A percentile compares a stretch with the other conserved stretches of the same genome.
These are phyloP conservation scores for Beauveria medogensis DNA, from an alignment of 2,329 filamentous ascomycete species.

Conservation along the genomic window DNA sequence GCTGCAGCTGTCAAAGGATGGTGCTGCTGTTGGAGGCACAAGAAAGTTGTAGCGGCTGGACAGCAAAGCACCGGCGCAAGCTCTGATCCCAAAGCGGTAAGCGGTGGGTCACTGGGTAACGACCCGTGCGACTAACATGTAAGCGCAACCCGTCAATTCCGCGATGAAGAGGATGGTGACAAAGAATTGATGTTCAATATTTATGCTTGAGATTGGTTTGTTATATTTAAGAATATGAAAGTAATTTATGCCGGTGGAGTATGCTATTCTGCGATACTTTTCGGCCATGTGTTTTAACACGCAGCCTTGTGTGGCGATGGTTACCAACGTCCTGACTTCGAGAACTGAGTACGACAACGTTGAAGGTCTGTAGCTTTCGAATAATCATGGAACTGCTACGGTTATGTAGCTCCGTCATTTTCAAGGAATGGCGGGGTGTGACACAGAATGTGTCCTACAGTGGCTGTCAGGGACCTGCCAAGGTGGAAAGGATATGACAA, in stretches of 20 bases:
- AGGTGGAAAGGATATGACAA: no score
- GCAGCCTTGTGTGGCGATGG: not conserved
- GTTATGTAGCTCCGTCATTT: not conserved
- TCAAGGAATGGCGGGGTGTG: not conserved
- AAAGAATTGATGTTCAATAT: not conserved
- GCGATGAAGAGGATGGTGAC: not conserved
- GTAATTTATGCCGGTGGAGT: not conserved
- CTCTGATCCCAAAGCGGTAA: conserved; percentile 10
- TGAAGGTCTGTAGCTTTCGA: not conserved
- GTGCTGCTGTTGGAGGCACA: conserved; percentile 1
- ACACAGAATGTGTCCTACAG: not conserved
- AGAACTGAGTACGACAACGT: not conserved
- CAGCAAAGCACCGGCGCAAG: not conserved
- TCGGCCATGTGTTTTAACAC: no score
- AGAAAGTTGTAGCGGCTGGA: conserved; percentile 6
- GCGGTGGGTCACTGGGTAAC: conserved; percentile 12
- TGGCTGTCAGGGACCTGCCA: no score
- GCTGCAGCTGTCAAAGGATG: conserved; percentile 3
- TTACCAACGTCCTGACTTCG: not conserved
- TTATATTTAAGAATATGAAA: not conserved
- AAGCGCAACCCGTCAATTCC: no score
- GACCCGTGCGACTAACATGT: not conserved
- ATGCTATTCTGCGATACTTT: not conserved
- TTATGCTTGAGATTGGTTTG: no score
- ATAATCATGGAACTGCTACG: no score